These are phyloP conservation scores for Suillus variegatus DNA, from an alignment of 768 basidiomycete genomes.

Conservation along the genomic window DNA sequence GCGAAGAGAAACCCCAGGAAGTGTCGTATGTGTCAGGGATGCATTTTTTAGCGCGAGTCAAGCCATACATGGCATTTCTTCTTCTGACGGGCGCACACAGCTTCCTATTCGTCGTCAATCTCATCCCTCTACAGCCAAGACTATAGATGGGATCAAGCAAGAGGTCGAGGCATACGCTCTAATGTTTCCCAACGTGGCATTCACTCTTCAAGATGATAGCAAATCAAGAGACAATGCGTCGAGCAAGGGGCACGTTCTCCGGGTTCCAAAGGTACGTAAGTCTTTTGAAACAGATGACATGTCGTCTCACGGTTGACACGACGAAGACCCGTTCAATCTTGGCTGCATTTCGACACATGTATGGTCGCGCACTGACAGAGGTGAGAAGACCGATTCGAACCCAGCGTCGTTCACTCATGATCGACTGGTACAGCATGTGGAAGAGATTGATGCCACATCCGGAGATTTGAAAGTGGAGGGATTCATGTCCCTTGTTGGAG, in stretches of 20 bases:
- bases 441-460: conserved; percentile 54
- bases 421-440: conserved; percentile 56
- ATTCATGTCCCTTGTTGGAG: conserved; percentile 82
- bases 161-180: conserved; percentile 76
- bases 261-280: conserved; percentile 64
- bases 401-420: conserved; percentile 3
- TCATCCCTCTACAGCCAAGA: conserved; percentile 59
- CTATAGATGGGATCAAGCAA: conserved; percentile 66
- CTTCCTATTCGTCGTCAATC: conserved; percentile 79
- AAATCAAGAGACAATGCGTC: conserved; percentile 34
- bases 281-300: neutral
- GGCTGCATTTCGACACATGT: conserved; percentile 69
- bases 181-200: conserved; percentile 68
- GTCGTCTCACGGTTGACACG: neutral
- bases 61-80: conserved; percentile 1
- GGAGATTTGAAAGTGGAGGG: conserved; percentile 65
- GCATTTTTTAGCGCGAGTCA: conserved; percentile 82
- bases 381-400: conserved; percentile 39
- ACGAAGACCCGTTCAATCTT: conserved; percentile 64
- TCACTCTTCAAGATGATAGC: conserved; percentile 62
- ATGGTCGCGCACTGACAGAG: conserved; percentile 70
- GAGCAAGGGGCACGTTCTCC: conserved; percentile 48
- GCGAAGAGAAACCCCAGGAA: conserved; percentile 73
- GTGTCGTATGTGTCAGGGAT: conserved; percentile 82
- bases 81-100: conserved; percentile 38